phyloP scores from a whole-genome alignment of 495 filamentous ascomycete species.

The Penicillium turbatum region DNA sequence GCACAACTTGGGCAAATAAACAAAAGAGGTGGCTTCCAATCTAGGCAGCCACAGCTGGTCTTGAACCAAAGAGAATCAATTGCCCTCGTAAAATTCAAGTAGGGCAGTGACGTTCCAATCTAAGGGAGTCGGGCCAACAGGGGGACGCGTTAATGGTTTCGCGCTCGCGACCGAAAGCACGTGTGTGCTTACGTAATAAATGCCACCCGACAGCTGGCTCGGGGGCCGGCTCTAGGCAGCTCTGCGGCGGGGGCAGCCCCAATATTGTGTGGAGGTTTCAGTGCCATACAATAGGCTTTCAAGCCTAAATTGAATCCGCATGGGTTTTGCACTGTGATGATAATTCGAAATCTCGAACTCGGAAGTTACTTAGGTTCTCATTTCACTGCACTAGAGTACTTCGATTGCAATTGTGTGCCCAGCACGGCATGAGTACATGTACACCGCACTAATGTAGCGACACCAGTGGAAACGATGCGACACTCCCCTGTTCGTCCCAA shows the following conservation, averaged over 20 bases:
- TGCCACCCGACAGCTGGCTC: not conserved
- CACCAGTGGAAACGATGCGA: too few species aligned
- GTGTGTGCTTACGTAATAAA: slow-evolving; percentile 18
- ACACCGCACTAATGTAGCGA: too few species aligned
- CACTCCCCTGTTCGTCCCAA: too few species aligned
- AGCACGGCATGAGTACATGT: too few species aligned
- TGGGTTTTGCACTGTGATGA: too few species aligned
- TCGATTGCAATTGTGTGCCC: too few species aligned
- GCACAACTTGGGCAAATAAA: not conserved
- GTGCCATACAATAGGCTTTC: too few species aligned
- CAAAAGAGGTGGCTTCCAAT: not conserved
- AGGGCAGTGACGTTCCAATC: not conserved
- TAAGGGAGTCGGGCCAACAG: slow-evolving; percentile 6
- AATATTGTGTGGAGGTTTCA: too few species aligned
- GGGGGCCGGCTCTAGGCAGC: not conserved
- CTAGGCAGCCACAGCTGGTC: not conserved
- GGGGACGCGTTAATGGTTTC: slow-evolving; percentile 26
- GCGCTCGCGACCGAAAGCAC: slow-evolving; percentile 28
- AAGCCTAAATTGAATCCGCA: too few species aligned
- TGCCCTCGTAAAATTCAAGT: not conserved
- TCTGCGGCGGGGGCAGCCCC: too few species aligned
- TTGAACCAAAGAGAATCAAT: not conserved
- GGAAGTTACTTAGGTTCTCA: not conserved
- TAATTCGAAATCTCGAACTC: too few species aligned
- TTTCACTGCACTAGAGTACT: too few species aligned